These are phyloP conservation scores for Dalbergia oliveri DNA, from an alignment of 306 rosid genomes.

Conservation along the genomic window DNA sequence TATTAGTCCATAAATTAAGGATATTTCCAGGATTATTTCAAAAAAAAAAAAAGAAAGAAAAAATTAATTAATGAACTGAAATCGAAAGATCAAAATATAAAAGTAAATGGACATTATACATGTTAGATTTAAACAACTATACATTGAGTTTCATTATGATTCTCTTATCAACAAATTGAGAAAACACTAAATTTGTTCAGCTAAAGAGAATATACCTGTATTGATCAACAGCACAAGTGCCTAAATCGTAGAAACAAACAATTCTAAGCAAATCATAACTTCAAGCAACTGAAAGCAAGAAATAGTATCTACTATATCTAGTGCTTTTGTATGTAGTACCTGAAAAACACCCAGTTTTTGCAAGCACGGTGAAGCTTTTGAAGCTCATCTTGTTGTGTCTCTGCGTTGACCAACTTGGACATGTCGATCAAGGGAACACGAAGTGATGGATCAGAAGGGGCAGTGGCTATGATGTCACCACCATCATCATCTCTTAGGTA, in stretches of 20 bases:
- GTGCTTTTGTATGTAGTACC: slow-evolving; percentile 27
- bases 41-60: too few relatives aligned
- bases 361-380: slow-evolving; percentile 58
- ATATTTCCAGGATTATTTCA: background rate
- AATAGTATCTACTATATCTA: background rate
- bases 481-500: slow-evolving; percentile 51
- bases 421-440: slow-evolving; percentile 52
- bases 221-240: background rate
- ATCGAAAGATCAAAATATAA: background rate
- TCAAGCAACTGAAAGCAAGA: background rate
- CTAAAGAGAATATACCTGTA: background rate
- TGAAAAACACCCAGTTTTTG: slow-evolving; percentile 58
- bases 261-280: background rate
- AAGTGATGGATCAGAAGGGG: slow-evolving; percentile 50
- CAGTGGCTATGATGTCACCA: slow-evolving; percentile 11
- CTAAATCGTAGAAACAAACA: background rate
- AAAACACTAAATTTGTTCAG: background rate
- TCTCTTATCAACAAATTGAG: background rate
- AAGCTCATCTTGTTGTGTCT: slow-evolving; percentile 47
- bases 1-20: background rate
- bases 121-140: background rate
- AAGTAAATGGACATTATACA: background rate
- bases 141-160: background rate
- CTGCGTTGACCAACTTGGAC: slow-evolving; percentile 51
- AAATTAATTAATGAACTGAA: too few relatives aligned